Percentiles rank a stretch among this genome's conserved stretches.
phyloP scores from a whole-genome alignment of 306 rosid genomes.

The Acacia crassicarpa region DNA sequence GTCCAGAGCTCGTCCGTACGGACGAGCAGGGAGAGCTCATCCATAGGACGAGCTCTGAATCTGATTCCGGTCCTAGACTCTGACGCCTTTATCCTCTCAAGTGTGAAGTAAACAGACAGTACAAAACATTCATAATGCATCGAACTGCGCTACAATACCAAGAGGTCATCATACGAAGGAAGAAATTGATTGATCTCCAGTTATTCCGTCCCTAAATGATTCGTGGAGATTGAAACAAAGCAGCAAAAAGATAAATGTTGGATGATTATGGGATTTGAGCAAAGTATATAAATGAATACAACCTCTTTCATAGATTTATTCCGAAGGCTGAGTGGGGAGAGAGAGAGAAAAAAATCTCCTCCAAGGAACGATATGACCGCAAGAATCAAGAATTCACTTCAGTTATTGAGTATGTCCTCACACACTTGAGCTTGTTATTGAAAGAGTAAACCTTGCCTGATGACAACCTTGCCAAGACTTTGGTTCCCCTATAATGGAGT shows the following conservation, averaged over 20 bases:
- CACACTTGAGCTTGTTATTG: conserved; percentile 55
- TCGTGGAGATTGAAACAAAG: not conserved
- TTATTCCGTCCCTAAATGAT: not conserved
- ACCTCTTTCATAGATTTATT: conserved; percentile 6
- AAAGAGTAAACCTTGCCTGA: conserved; percentile 58
- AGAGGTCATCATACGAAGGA: not conserved
- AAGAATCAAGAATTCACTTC: conserved; percentile 34
- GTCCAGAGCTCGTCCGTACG: no score
- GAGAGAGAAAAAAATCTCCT: not conserved
- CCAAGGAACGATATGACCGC: not conserved
- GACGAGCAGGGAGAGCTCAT: no score
- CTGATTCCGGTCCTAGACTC: no score
- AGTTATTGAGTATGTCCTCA: conserved; percentile 43
- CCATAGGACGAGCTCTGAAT: no score
- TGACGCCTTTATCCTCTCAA: not conserved
- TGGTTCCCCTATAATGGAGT: conserved; percentile 59
- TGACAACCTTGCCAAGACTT: conserved; percentile 40
- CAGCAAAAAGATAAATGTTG: not conserved
- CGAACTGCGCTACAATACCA: not conserved
- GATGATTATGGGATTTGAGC: not conserved
- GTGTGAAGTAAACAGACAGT: not conserved
- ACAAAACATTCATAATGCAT: not conserved
- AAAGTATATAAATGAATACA: not conserved
- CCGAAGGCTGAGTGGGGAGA: not conserved
- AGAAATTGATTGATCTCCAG: not conserved